These are phyloP conservation scores for Plantago coronopus DNA, from an alignment of 305 asterid genomes.

Conservation along the genomic window DNA sequence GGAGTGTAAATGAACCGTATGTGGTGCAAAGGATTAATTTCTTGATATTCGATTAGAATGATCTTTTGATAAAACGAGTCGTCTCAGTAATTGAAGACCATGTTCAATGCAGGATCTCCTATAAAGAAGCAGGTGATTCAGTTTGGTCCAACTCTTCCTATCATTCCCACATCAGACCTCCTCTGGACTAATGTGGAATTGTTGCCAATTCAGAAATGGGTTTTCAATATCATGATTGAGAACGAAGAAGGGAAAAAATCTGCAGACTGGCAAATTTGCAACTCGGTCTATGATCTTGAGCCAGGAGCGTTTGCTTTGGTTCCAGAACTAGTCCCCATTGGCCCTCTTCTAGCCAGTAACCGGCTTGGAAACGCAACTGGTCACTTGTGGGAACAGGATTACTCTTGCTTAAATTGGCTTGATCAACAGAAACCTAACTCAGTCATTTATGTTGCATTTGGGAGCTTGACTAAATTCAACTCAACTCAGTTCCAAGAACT, in stretches of 20 bases:
- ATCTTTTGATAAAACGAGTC: too few species aligned
- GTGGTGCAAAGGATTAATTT: too few species aligned
- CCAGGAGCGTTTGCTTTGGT: constrained; percentile 48
- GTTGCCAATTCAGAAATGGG: constrained; percentile 22
- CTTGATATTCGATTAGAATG: too few species aligned
- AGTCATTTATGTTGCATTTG: constrained; percentile 43
- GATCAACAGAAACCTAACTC: constrained; percentile 38
- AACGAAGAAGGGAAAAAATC: constrained; percentile 25
- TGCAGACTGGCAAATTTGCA: constrained; percentile 47
- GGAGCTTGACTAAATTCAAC: constrained; percentile 25
- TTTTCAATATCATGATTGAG: constrained; percentile 30
- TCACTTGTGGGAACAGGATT: constrained; percentile 40
- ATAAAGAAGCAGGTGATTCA: constrained; percentile 28
- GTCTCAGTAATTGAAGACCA: too few species aligned
- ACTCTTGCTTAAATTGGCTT: constrained; percentile 50
- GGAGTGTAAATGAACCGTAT: too few species aligned
- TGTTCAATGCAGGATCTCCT: constrained; percentile 36
- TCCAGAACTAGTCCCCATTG: constrained; percentile 46
- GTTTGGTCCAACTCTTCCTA: constrained; percentile 40
- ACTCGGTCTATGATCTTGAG: constrained; percentile 49
- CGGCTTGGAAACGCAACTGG: constrained; percentile 29
- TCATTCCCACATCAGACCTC: constrained; percentile 36
- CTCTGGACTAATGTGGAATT: constrained; percentile 38
- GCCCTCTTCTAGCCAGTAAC: constrained; percentile 39
- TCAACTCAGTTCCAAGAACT: constrained; percentile 40